These are phyloP conservation scores for Triticum monococcum DNA, from an alignment of 176 grass and related monocot genomes.

Conservation along the genomic window DNA sequence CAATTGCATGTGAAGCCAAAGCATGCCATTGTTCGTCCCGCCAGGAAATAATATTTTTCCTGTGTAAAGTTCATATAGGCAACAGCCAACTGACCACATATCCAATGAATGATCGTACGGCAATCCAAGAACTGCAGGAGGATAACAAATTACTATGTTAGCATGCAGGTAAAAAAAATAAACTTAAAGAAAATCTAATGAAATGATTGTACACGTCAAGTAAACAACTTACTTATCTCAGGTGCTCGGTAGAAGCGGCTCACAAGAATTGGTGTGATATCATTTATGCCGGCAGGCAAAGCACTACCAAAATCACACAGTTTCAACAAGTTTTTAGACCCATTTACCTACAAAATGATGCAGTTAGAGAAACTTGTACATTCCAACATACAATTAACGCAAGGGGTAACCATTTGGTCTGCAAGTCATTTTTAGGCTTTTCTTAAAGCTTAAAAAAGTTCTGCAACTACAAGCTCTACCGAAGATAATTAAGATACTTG, in stretches of 20 bases:
- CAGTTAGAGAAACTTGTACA: neutral
- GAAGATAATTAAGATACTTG: neutral
- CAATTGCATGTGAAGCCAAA: slow-evolving; percentile 92
- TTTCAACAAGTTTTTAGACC: slow-evolving; percentile 86
- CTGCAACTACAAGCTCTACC: neutral
- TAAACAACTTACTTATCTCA: slow-evolving; percentile 92
- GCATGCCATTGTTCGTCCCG: slow-evolving; percentile 89
- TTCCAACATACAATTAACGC: neutral
- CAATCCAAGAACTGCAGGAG: slow-evolving; percentile 90
- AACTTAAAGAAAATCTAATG: slow-evolving; percentile 10
- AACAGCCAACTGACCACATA: slow-evolving; percentile 98
- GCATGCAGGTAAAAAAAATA: neutral
- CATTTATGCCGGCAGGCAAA: slow-evolving; percentile 95
- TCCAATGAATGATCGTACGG: slow-evolving; percentile 88
- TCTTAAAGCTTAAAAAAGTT: neutral
- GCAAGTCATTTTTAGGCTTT: neutral
- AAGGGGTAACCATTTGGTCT: neutral
- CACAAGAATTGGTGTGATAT: slow-evolving; percentile 94
- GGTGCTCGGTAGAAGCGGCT: slow-evolving; percentile 97
- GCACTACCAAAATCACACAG: slow-evolving; percentile 99
- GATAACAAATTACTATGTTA: neutral
- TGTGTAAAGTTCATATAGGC: slow-evolving; percentile 92
- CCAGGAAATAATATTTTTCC: slow-evolving; percentile 96
- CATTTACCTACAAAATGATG: slow-evolving; percentile 72
- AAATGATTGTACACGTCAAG: neutral